A percentile compares a stretch with the other conserved stretches of the same genome.
Conservation (phyloP, 208 protist genomes). For the Crithidia mellificae region DNA sequence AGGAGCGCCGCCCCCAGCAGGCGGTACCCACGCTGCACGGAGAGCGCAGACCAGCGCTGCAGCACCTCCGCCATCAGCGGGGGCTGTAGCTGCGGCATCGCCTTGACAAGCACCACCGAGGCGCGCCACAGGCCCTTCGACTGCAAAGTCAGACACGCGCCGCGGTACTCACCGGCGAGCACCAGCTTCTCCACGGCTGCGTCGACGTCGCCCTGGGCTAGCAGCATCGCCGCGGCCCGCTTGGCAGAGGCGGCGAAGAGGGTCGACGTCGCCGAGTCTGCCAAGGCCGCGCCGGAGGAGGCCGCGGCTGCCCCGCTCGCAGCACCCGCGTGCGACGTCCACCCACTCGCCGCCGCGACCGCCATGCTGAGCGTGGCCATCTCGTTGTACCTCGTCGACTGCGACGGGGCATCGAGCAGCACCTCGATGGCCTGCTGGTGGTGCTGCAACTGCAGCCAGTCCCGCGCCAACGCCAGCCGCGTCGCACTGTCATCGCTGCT, state of each 20-base stretch:
- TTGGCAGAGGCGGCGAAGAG: slow-evolving; percentile 51
- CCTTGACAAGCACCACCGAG: slow-evolving; percentile 58
- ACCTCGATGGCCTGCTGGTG: slow-evolving; percentile 61
- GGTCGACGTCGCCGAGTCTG: slow-evolving; percentile 32
- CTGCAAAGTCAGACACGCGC: slow-evolving; percentile 64
- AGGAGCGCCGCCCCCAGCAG: slow-evolving; percentile 57
- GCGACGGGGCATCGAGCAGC: slow-evolving; percentile 67
- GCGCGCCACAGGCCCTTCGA: slow-evolving; percentile 68
- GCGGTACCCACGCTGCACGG: slow-evolving; percentile 45
- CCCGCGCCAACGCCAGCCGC: slow-evolving; percentile 54
- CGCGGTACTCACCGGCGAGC: slow-evolving; percentile 60
- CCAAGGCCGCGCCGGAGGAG: slow-evolving; percentile 12
- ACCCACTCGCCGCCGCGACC: too few relatives aligned
- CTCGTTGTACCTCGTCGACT: slow-evolving; percentile 53
- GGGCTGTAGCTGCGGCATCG: slow-evolving; percentile 17
- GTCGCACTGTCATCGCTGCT: slow-evolving; percentile 45
- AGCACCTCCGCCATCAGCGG: slow-evolving; percentile 34
- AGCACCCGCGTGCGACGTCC: too few relatives aligned
- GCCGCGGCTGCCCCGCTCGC: slow-evolving; percentile 67
- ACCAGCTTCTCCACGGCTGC: slow-evolving; percentile 78
- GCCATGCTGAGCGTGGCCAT: slow-evolving; percentile 68
- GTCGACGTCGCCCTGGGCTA: slow-evolving; percentile 66
- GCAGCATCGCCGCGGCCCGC: slow-evolving; percentile 66
- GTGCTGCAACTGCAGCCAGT: slow-evolving; percentile 59
- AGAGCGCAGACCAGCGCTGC: slow-evolving; percentile 64